A percentile compares a stretch with the other conserved stretches of the same genome.
These are phyloP conservation scores for Lachnum nothofagi DNA, from an alignment of 2,329 filamentous ascomycete genomes.

Conservation along the genomic window DNA sequence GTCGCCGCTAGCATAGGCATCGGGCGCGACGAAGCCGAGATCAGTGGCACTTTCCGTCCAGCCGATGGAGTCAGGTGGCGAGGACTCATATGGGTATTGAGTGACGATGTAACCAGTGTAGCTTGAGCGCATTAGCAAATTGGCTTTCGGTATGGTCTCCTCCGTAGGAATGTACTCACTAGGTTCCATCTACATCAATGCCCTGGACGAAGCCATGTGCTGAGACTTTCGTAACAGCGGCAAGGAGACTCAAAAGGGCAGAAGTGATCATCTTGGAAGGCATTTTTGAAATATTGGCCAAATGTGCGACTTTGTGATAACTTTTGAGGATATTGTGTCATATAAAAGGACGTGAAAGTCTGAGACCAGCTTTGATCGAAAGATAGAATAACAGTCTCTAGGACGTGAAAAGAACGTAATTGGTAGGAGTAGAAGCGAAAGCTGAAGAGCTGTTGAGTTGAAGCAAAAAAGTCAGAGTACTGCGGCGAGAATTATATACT, in stretches of 20 bases:
- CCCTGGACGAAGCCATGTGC: constrained; percentile 43
- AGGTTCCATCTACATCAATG: constrained; percentile 39
- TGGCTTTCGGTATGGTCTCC: background rate
- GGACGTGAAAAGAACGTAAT: background rate
- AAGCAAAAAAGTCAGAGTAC: background rate
- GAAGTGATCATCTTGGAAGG: constrained; percentile 17
- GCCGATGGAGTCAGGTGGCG: constrained; percentile 32
- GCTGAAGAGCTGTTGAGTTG: background rate
- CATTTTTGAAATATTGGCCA: constrained; percentile 8
- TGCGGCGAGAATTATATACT: background rate
- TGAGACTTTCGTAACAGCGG: constrained; percentile 34
- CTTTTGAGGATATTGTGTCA: background rate
- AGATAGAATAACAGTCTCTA: background rate
- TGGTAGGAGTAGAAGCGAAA: background rate
- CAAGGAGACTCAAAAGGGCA: constrained; percentile 25
- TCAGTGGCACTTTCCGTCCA: constrained; percentile 40
- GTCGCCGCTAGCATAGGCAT: constrained; percentile 36
- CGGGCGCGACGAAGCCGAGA: constrained; percentile 47
- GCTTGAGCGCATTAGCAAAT: constrained; percentile 9
- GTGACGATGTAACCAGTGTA: constrained; percentile 31
- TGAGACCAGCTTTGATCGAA: background rate
- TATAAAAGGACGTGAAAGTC: background rate
- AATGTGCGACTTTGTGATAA: background rate
- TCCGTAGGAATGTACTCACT: constrained; percentile 14
- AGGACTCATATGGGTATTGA: constrained; percentile 17